Base-by-base conservation (phyloP, 805 yeast species). In the Lachancea sp. region DNA sequence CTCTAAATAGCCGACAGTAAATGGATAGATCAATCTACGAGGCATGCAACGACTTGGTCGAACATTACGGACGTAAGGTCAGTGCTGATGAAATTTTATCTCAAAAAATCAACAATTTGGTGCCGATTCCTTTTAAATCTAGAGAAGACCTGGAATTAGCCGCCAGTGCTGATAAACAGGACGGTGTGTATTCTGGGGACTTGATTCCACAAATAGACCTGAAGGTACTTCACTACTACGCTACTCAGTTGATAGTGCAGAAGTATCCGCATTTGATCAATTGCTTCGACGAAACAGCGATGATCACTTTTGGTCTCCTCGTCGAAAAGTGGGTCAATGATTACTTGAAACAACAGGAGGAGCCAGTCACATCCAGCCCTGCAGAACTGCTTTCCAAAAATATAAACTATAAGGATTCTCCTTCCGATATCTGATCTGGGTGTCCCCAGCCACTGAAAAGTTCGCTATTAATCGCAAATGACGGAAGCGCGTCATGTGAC, bases 261-360 rank as follows among this genome's bases (percentile, higher is more conserved):
- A 49, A 49, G 36, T 61, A 59, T 30, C 64, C 65, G 1, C 55
- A 54, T 15, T 43, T 55, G 28, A 32, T 42, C 2, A 43, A 51
- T 7, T 28, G 49, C 11, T 57, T 67, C 38, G 71, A 68, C 40
- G 71, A 66, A 32, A 55, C 65, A 6, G 58, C 67, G 13, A 41
- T 68, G 42, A 44, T 68, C 15, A 52, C 64, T 0, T n/a, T 65
- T 21, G 69, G 70, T 0, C 45, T 59, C 18, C 36, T 67, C 8
- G 50, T 67, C 15, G 71, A 67, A 25, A 48, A 61, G 34, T 65
- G 69, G 70, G 49, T 64, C 2, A 56, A 55, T 12, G 66, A 64
- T 31, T 58, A 47, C 32, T 31, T 60, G 25, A 42, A 38, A 11
- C 34, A 42, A 15, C n/a, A n/a, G n/a, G 19, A 24, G 23, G 34